phyloP scores from a whole-genome alignment of 1,139 yeast genomes.

The Groenewaldozyma sp. region DNA sequence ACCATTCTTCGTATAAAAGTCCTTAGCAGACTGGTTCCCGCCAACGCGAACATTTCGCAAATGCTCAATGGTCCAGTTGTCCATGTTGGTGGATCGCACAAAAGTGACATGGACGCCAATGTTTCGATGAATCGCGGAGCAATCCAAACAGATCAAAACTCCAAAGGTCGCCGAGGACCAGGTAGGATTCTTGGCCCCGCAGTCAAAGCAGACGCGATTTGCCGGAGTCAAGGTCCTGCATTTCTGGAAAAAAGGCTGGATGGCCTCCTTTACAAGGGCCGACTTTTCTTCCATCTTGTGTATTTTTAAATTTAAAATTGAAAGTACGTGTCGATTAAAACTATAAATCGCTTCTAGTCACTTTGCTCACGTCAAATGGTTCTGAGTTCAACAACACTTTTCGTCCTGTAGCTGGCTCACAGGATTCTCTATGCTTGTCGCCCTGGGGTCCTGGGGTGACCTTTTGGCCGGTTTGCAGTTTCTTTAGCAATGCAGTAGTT shows the following conservation, averaged over 20 bases:
- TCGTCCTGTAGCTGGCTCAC: slow-evolving; percentile 71
- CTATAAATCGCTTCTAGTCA: slow-evolving; percentile 37
- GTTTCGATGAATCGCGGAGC: slow-evolving; percentile 95
- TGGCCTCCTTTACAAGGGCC: slow-evolving; percentile 53
- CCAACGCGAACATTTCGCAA: slow-evolving; percentile 86
- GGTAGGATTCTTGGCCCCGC: slow-evolving; percentile 89
- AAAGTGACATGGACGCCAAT: slow-evolving; percentile 94
- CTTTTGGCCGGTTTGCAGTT: slow-evolving; percentile 55
- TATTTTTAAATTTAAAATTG: not conserved
- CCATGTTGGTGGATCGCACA: slow-evolving; percentile 87
- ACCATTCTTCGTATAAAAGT: slow-evolving; percentile 73
- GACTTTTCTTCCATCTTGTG: slow-evolving; percentile 38
- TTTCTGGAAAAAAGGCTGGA: slow-evolving; percentile 46
- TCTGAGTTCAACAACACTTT: slow-evolving; percentile 53
- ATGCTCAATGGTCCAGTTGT: slow-evolving; percentile 85
- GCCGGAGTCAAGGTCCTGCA: slow-evolving; percentile 52
- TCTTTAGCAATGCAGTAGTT: slow-evolving; percentile 52
- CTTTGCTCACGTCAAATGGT: slow-evolving; percentile 59
- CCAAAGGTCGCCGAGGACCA: slow-evolving; percentile 99
- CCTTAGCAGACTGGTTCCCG: slow-evolving; percentile 81
- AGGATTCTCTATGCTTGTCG: slow-evolving; percentile 49
- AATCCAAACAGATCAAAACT: slow-evolving; percentile 83
- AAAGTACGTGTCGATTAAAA: not conserved
- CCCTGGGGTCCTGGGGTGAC: slow-evolving; percentile 56
- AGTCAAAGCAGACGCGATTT: slow-evolving; percentile 79